phyloP scores from a whole-genome alignment of 2,329 filamentous ascomycete genomes.

The Colletotrichum chrysophilum region DNA sequence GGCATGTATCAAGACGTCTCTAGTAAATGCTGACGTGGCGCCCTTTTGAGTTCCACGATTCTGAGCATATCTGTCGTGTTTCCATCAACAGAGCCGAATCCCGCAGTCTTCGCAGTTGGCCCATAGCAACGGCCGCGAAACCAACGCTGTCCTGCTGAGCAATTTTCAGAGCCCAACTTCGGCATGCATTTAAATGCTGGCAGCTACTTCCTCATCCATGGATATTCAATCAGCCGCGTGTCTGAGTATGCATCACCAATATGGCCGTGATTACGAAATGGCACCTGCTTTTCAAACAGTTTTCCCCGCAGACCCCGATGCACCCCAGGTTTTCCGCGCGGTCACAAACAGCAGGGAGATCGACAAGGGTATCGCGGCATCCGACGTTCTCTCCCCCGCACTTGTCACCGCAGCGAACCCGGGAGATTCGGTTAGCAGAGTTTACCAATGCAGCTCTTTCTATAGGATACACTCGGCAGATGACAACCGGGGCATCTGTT shows the following conservation, averaged over 20 bases:
- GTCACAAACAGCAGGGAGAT: not conserved
- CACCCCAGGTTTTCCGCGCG: not conserved
- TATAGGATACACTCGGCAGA: not conserved
- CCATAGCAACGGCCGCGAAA: accelerated
- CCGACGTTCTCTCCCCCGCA: not conserved
- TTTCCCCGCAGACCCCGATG: not conserved
- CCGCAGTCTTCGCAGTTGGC: accelerated
- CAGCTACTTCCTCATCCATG: not conserved
- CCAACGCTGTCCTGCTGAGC: accelerated
- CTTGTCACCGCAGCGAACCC: not conserved
- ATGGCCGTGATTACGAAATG: not conserved
- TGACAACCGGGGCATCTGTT: not conserved
- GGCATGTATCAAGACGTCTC: not conserved
- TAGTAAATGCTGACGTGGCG: not conserved
- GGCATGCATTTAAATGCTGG: not conserved
- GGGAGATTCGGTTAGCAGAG: not conserved
- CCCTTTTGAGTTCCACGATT: not conserved
- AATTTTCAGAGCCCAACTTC: accelerated
- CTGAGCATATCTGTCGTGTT: not conserved
- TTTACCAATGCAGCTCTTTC: not conserved
- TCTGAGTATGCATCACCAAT: not conserved
- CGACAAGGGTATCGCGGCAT: not conserved
- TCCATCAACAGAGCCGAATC: not conserved
- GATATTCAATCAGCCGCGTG: not conserved
- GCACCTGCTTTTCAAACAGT: not conserved